Evolutionary conservation across 805 yeast genomes (phyloP).

Genomic region (Lachancea meyersii): DNA sequence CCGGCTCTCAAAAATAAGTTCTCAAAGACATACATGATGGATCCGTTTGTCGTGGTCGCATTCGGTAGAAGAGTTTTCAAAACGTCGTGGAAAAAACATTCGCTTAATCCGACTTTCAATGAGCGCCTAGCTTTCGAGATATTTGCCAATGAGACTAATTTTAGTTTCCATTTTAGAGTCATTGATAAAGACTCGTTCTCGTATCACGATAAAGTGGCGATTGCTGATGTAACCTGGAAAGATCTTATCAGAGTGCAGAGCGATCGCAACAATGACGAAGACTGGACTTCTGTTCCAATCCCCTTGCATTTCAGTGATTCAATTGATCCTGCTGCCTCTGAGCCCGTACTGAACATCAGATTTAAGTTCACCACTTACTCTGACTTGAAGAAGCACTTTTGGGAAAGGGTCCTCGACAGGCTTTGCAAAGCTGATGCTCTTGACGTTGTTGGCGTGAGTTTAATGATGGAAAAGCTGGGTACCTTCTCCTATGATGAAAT

Average conservation of each 20-base stretch:
- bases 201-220: constrained; percentile 76
- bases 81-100: constrained; percentile 79
- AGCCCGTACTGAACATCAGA: constrained; percentile 41
- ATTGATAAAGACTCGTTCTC: constrained; percentile 82
- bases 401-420: constrained; percentile 52
- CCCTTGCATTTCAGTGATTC: constrained; percentile 20
- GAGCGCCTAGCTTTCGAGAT: constrained; percentile 79
- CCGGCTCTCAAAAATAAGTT: constrained; percentile 67
- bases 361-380: constrained; percentile 64
- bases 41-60: constrained; percentile 88
- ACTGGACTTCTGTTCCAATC: constrained; percentile 34
- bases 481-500: constrained; percentile 50
- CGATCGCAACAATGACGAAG: constrained; percentile 13
- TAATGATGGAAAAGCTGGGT: constrained; percentile 49
- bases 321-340: constrained; percentile 26
- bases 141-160: constrained; percentile 56
- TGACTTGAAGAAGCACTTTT: constrained; percentile 57
- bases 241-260: constrained; percentile 38
- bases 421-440: constrained; percentile 39
- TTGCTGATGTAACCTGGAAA: constrained; percentile 48
- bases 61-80: constrained; percentile 84
- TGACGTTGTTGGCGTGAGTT: constrained; percentile 50
- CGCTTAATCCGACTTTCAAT: constrained; percentile 73
- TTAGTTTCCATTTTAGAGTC: constrained; percentile 61
- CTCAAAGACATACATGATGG: constrained; percentile 85